phyloP scores from a whole-genome alignment of 305 asterid species.

The Withania somnifera region DNA sequence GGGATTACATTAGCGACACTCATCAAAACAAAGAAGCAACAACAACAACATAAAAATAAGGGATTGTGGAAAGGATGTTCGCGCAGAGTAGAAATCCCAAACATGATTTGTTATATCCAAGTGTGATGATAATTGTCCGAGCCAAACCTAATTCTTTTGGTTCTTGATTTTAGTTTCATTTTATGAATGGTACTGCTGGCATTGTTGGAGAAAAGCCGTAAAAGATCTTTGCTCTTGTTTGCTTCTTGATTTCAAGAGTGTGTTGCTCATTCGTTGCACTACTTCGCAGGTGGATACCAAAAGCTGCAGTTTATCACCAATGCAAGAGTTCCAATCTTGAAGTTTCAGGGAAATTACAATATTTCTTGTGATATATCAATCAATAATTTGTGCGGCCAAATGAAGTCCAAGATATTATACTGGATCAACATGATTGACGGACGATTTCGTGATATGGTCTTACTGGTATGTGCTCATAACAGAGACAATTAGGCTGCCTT shows the following conservation, averaged over 20 bases:
- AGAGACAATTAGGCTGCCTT: neutral
- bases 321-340: constrained; percentile 84
- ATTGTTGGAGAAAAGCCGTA: neutral
- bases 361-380: constrained; percentile 87
- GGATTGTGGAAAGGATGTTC: neutral
- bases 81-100: neutral
- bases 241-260: neutral
- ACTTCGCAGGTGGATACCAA: constrained; percentile 51
- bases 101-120: neutral
- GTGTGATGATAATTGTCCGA: neutral
- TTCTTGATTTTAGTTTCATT: neutral
- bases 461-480: constrained; percentile 56
- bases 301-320: constrained; percentile 48
- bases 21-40: neutral
- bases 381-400: constrained; percentile 78
- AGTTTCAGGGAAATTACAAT: constrained; percentile 43
- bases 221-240: neutral
- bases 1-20: neutral
- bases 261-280: neutral
- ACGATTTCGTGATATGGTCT: constrained; percentile 72
- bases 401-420: constrained; percentile 79
- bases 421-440: constrained; percentile 86
- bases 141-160: neutral
- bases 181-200: neutral
- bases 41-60: neutral